Base-by-base conservation (phyloP, 345 rosid species). In the Hibiscus tridactylites region DNA sequence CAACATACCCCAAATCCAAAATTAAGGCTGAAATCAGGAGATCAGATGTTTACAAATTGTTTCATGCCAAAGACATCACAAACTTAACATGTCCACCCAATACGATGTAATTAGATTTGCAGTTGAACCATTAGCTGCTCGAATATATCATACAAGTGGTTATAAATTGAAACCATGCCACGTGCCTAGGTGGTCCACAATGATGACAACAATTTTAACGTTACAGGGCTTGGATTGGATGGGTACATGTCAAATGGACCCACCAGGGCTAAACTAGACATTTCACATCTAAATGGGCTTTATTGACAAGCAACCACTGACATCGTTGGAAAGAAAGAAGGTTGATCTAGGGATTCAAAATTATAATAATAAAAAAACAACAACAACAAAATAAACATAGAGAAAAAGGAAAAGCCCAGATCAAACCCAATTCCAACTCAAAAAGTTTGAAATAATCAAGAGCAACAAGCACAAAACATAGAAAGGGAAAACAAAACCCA, bases 341-440 rank as follows among this genome's bases (percentile, higher is more conserved):
- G 0, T 12, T 53, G 68, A 64, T 49, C 70, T 65, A 42, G 65
- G 72, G 53, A 56, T 73, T 50, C 73, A 53, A 12, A 53, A 33
- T 3, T 5, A 17, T 6, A 17, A 6, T n/a, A 21, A 21, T 5
- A 2, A 7, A 54, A 54, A 54, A 16, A 49, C 24, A 21, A 21
- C 24, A 21, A 46, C 2, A 52, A n/a, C 58, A 39, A 70, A 54
- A 57, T 19, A 37, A 3, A 58, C 28, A 57, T 1, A 42, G 46
- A 63, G 0, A 19, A 10, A 71, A 46, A 37, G 52, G 61, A 15
- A 8, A 52, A 50, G 79, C 61, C 60, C 79, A 63, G 65, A 75
- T 50, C 29, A 17, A 61, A 70, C 61, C 33, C 61, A 57, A 57
- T 57, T 57, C 46, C n/a, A 59, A 19, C 15, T 9, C 58, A 17